Evolutionary conservation across 768 basidiomycete genomes (phyloP), one percentile per base, ranked within the genome.

Genomic region (Hydnum rufescens): DNA sequence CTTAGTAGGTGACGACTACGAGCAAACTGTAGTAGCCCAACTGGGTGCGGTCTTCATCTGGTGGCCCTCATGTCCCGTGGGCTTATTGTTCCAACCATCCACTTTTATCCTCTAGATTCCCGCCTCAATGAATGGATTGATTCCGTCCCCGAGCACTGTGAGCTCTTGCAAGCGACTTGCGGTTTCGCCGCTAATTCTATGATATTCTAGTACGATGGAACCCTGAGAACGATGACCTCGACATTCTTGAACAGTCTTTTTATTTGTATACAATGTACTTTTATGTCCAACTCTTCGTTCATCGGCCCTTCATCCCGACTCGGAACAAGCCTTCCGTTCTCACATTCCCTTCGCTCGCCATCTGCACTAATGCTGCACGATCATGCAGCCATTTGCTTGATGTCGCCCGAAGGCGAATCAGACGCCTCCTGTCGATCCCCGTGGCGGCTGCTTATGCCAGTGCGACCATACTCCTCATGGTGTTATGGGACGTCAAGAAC

Each of bases 361-460:
- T 74, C 42, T 79, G 80, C 60, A 67, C 72, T 43, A 74, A 74
- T 51, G 77, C 81, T 6, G 76, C 77, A 3, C 72, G 72, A 46
- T 70, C 77, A 1, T 75, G 73, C 47, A 72, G 74, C 3, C 72
- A 71, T 51, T 77, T 87, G 39, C 60, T 80, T 48, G 72, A 77
- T 54, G 63, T 64, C 1, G 72, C 75, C 57, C 58, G 73, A n/a
- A 57, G 62, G 32, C 70, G 67, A 6, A 72, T 72, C 29, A 64
- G 68, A 53, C 70, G 64, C 43, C 69, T 72, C 57, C 60, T 66
- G 25, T 70, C 71, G 4, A 65, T 58, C 36, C 59, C 75, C 31
- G 69, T 74, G 46, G 63, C 69, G 57, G 64, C 65, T 18, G 67
- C 74, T 5, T 71, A 77, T 57, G 62, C 74, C 36, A 71, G 70